Evolutionary conservation across 495 filamentous ascomycete genomes (phyloP).

Genomic region (Penicillium paradoxum): DNA sequence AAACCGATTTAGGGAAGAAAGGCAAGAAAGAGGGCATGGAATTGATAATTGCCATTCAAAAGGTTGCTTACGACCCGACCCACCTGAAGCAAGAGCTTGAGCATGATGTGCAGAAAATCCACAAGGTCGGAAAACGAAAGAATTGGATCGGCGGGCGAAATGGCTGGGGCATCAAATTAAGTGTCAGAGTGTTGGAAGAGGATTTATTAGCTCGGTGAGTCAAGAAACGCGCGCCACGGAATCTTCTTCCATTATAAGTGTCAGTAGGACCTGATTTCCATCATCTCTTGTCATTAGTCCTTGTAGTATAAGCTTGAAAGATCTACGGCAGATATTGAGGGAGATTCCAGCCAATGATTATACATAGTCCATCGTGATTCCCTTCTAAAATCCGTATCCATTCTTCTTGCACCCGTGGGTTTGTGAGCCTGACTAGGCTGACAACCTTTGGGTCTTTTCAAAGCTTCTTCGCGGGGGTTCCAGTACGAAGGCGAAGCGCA

Average conservation of each 20-base stretch:
- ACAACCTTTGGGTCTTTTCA: not conserved
- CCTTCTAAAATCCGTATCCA: not conserved
- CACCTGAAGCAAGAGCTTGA: constrained; percentile 27
- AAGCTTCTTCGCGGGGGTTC: not conserved
- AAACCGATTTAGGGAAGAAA: constrained; percentile 22
- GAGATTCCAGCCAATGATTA: too few relatives aligned
- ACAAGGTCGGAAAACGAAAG: constrained; percentile 33
- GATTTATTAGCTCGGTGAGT: constrained; percentile 9
- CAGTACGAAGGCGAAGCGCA: not conserved
- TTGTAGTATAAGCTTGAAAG: too few relatives aligned
- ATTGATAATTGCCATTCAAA: constrained; percentile 25
- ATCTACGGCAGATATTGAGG: too few relatives aligned
- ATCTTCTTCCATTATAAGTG: too few relatives aligned
- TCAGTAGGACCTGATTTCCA: too few relatives aligned
- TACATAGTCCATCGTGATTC: too few relatives aligned
- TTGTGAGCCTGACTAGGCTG: not conserved
- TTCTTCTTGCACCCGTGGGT: not conserved
- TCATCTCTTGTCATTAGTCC: too few relatives aligned
- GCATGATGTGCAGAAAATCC: constrained; percentile 22
- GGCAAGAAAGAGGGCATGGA: constrained; percentile 24
- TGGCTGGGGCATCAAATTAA: constrained; percentile 31
- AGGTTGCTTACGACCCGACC: constrained; percentile 24
- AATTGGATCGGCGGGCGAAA: constrained; percentile 31
- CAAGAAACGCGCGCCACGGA: too few relatives aligned
- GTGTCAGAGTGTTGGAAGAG: constrained; percentile 22